Conservation (phyloP, 2,329 filamentous ascomycete species). For the Sporothrix globosa region DNA sequence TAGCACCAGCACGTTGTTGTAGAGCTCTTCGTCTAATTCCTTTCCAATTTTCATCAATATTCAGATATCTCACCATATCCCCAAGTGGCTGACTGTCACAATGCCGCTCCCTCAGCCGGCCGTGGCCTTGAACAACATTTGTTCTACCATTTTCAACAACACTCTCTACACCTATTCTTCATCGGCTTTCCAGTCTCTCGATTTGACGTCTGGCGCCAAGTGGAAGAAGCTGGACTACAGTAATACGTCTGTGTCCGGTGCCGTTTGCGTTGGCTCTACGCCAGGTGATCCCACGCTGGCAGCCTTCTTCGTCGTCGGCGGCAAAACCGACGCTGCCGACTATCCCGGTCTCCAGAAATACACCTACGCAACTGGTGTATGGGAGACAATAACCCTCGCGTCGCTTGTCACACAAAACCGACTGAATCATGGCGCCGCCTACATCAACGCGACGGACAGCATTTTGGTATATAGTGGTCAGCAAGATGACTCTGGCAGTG, state of each 20-base stretch:
- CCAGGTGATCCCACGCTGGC: slow-evolving; percentile 61
- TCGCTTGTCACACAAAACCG: slow-evolving; percentile 67
- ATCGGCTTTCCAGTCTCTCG: slow-evolving; percentile 73
- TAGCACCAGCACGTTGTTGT: neutral
- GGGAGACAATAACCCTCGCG: slow-evolving; percentile 52
- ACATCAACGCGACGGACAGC: slow-evolving; percentile 68
- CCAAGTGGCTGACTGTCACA: slow-evolving; percentile 31
- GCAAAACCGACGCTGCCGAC: slow-evolving; percentile 55
- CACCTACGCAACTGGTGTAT: slow-evolving; percentile 57
- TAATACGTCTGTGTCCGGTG: slow-evolving; percentile 73
- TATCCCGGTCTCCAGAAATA: slow-evolving; percentile 78
- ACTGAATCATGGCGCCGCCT: slow-evolving; percentile 73
- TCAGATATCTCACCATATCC: neutral
- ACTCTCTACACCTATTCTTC: slow-evolving; percentile 83
- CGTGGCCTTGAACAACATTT: slow-evolving; percentile 72
- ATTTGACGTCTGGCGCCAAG: slow-evolving; percentile 67
- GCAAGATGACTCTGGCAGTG: slow-evolving; percentile 58
- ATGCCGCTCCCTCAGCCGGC: slow-evolving; percentile 76
- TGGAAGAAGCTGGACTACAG: slow-evolving; percentile 67
- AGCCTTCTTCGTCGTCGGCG: slow-evolving; percentile 81
- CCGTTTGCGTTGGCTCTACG: slow-evolving; percentile 73
- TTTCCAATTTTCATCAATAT: neutral
- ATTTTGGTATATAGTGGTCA: slow-evolving; percentile 83
- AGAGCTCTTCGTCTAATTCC: neutral
- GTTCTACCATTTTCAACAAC: slow-evolving; percentile 78